Base-by-base conservation (phyloP, 768 basidiomycete genomes). In the Lactarius psammicola region DNA sequence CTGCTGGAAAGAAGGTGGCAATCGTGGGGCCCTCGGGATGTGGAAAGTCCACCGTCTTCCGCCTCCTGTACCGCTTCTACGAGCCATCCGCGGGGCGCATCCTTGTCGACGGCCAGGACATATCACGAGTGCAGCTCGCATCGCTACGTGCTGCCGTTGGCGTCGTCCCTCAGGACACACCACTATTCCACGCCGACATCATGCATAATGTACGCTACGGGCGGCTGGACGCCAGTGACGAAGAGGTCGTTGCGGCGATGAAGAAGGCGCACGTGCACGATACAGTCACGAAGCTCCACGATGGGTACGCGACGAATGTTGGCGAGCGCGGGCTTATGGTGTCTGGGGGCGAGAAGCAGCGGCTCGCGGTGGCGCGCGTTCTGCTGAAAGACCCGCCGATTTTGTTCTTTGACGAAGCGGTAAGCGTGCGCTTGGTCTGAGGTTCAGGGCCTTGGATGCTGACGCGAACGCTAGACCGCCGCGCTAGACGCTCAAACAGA, bases 311-410 rank as follows among this genome's bases (percentile, higher is more conserved):
- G 46, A 98, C 97, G 2, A 89, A 89, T 72, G 97, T 99, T 28
- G 97, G 97, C 1, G 97, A 99, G 77, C 79, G 97, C 46, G 97
- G 97, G 5, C 75, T 98, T 74, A 99, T 99, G 97, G 93, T 99
- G 56, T 95, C 93, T 42, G 97, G 97, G 0, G 97, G 97, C 1
- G 97, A 99, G 82, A 99, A 99, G 77, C 97, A 99, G 80, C 78
- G 97, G 59, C 77, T 99, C 71, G 97, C 97, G 3, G 92, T 99
- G 20, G 97, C 97, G 28, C 80, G 97, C 30, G 87, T 95, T 38
- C 76, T 99, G 71, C 77, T 98, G 57, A 98, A 98, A 78, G 90
- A 99, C 75, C 95, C 97, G 0, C 89, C 90, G 15, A 98, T 98
- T 71, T 72, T 98, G 71, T 98, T 98, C 80, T 99, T 99, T 72